Evolutionary conservation across 1,284 basidiomycete genomes (phyloP), one percentile per base, ranked within the genome.

Genomic region (Schizophyllum amplum): DNA sequence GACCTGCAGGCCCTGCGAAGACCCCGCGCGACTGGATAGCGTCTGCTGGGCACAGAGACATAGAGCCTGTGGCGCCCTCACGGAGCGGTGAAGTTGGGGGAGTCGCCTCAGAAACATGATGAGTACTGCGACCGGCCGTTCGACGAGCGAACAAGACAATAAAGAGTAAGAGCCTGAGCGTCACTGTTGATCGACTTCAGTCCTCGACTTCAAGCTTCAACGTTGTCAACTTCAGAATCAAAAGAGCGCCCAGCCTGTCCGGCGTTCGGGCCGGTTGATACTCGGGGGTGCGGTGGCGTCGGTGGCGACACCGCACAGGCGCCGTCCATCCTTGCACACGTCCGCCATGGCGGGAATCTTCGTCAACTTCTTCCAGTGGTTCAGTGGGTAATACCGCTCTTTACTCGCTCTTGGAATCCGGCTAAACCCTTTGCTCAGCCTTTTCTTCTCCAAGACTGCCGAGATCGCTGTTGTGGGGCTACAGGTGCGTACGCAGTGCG

Each of bases 391-490:
- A 64, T 76, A 59, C 1, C 26, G 6, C 33, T n/a, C n/a, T 21
- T 1, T 11, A n/a, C 33, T 27, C 47, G 5, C 27, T 24, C 11
- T 24, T 22, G 25, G n/a, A 33, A n/a, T 27, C 23, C 23, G 24
- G 5, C 21, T n/a, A 23, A 20, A 22, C 47, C 21, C 17, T 57
- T 55, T 24, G 53, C 4, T 27, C 52, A 89, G 87, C 53, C 68
- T 87, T 68, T 83, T 99, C 80, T 98, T 95, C 75, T 84, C 91
- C 46, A 96, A 93, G 66, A 79, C 89, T 47, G 87, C 94, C 52
- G 96, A 98, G 71, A 88, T 98, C 63, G 92, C 92, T 11, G 86
- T 98, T 24, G 91, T 98, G 50, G 96, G 96, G 42, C 75, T 98
- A 26, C 94, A 98, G 78, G 92, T 90, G 57, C 53, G 70, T 63